phyloP scores from a whole-genome alignment of 2,329 filamentous ascomycete genomes.

The Cucurbitaria berberidis region DNA sequence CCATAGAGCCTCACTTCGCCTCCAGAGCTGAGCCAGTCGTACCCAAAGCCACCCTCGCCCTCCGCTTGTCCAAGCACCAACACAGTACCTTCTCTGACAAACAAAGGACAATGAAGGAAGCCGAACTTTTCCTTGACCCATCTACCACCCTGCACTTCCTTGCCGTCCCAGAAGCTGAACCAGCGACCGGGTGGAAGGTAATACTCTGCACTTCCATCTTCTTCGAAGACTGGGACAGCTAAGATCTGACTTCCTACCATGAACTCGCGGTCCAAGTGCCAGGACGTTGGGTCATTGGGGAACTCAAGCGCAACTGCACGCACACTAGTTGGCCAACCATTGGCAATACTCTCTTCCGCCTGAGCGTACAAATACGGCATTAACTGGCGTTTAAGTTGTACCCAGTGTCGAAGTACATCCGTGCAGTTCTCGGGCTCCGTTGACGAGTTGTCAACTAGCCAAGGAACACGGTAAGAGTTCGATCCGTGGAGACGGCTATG shows the following conservation, averaged over 20 bases:
- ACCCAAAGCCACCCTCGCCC: slow-evolving; percentile 47
- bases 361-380: slow-evolving; percentile 65
- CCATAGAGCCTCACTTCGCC: slow-evolving; percentile 50
- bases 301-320: slow-evolving; percentile 73
- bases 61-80: slow-evolving; percentile 50
- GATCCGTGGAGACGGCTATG: slow-evolving; percentile 75
- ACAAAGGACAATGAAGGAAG: slow-evolving; percentile 50
- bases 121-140: slow-evolving; percentile 54
- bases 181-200: slow-evolving; percentile 64
- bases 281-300: slow-evolving; percentile 70
- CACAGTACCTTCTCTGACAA: slow-evolving; percentile 50
- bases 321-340: slow-evolving; percentile 66
- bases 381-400: slow-evolving; percentile 60
- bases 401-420: slow-evolving; percentile 62
- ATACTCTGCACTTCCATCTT: slow-evolving; percentile 68
- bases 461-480: slow-evolving; percentile 75
- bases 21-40: slow-evolving; percentile 50
- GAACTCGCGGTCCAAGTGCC: slow-evolving; percentile 73
- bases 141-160: slow-evolving; percentile 50
- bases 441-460: slow-evolving; percentile 71
- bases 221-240: slow-evolving; percentile 68
- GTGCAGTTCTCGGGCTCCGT: slow-evolving; percentile 55
- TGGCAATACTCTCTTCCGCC: slow-evolving; percentile 57
- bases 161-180: slow-evolving; percentile 57
- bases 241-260: slow-evolving; percentile 72